phyloP scores from a whole-genome alignment of 148 eudicot genomes.

The Oxyria digyna region DNA sequence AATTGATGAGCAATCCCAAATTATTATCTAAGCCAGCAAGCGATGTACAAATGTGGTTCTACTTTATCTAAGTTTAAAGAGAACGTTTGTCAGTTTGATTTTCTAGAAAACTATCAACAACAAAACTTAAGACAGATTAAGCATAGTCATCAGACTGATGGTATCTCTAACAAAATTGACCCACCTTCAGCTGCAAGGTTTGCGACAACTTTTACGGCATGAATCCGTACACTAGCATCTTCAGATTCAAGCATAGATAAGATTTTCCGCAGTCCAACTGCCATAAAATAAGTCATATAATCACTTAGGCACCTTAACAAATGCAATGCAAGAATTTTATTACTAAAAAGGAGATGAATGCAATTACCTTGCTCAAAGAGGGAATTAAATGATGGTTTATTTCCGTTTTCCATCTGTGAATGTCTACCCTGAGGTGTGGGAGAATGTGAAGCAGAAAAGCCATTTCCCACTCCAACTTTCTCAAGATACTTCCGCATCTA shows the following conservation, averaged over 20 bases:
- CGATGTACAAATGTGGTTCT: not conserved
- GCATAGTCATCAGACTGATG: not conserved
- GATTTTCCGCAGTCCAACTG: conserved; percentile 90
- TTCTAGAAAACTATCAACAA: not conserved
- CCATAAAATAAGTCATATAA: conserved; percentile 9
- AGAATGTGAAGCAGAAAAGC: conserved; percentile 32
- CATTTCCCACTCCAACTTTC: conserved; percentile 41
- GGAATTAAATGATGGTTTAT: conserved; percentile 47
- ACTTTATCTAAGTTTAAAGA: not conserved
- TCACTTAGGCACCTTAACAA: conserved; percentile 1
- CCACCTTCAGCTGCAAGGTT: conserved; percentile 98
- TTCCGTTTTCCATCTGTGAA: conserved; percentile 47
- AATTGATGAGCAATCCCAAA: not conserved
- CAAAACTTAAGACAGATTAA: not conserved
- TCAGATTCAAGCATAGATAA: conserved; percentile 87
- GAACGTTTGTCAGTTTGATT: not conserved
- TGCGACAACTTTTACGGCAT: conserved; percentile 96
- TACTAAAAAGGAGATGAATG: not conserved
- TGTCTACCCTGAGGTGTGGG: conserved; percentile 34
- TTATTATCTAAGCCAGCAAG: not conserved
- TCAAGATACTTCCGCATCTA: conserved; percentile 48
- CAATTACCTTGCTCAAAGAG: conserved; percentile 81
- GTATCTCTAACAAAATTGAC: not conserved
- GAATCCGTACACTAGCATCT: conserved; percentile 76
- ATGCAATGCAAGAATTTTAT: conserved; percentile 3